phyloP scores from a whole-genome alignment of 805 yeast genomes.

The Ogataea polymorpha region DNA sequence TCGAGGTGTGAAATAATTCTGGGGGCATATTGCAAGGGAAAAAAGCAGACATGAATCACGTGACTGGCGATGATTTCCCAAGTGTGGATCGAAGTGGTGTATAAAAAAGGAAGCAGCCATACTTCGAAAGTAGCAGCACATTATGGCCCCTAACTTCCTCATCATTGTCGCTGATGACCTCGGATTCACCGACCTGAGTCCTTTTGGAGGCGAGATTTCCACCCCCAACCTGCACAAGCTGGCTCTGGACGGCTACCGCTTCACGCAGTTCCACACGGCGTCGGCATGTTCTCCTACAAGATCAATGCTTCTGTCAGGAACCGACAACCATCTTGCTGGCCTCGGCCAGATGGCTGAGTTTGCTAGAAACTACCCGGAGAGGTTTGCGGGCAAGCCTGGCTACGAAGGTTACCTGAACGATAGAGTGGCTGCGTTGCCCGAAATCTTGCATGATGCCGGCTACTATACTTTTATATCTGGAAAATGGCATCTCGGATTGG shows the following conservation, averaged over 20 bases:
- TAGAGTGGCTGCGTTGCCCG: constrained; percentile 52
- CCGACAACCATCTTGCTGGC: constrained; percentile 61
- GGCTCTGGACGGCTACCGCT: constrained; percentile 44
- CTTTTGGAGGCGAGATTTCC: constrained; percentile 56
- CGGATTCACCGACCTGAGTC: constrained; percentile 53
- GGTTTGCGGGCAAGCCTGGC: constrained; percentile 45
- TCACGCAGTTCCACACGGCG: constrained; percentile 61
- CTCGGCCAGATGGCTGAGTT: constrained; percentile 57
- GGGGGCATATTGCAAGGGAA: neutral
- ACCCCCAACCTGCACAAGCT: constrained; percentile 50
- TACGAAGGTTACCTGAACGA: constrained; percentile 54
- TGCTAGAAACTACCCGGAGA: constrained; percentile 36
- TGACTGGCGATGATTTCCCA: neutral
- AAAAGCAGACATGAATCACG: neutral
- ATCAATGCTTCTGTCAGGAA: constrained; percentile 58
- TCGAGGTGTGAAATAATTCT: neutral
- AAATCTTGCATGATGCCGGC: constrained; percentile 44
- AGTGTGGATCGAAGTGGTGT: neutral
- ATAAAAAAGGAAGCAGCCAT: neutral
- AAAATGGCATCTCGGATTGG: constrained; percentile 59
- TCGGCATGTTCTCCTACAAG: constrained; percentile 65
- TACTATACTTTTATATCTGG: constrained; percentile 54
- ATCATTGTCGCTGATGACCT: constrained; percentile 60
- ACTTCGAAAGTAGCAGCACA: neutral
- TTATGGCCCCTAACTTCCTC: constrained; percentile 43